Evolutionary conservation across 805 yeast genomes (phyloP).

Genomic region (Pichia thaimueangensis): DNA sequence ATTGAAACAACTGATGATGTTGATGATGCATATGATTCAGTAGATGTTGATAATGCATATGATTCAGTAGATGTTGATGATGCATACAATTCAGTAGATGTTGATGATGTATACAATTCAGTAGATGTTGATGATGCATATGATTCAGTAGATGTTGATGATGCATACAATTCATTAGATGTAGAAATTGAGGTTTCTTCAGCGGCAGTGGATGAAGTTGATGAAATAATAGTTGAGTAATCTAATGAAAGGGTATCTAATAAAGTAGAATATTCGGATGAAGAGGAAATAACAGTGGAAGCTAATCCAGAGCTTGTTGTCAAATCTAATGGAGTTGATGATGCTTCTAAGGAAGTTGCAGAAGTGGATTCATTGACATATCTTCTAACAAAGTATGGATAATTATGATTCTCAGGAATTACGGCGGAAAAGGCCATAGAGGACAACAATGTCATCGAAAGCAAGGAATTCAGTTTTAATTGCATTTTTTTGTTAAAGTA

Average conservation of each 20-base stretch:
- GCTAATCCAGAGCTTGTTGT: neutral
- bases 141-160: too few relatives aligned
- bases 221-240: conserved; percentile 9
- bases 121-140: too few relatives aligned
- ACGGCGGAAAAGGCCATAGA: conserved; percentile 18
- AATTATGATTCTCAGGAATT: conserved; percentile 3
- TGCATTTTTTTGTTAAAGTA: neutral
- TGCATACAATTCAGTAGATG: too few relatives aligned
- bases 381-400: conserved; percentile 20
- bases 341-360: neutral
- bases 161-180: too few relatives aligned
- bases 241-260: too few relatives aligned
- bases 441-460: conserved; percentile 12
- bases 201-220: neutral
- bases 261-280: too few relatives aligned
- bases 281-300: neutral
- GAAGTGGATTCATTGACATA: conserved; percentile 20
- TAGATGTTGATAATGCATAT: too few relatives aligned
- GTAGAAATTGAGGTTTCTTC: neutral
- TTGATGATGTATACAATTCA: too few relatives aligned
- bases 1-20: too few relatives aligned
- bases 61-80: too few relatives aligned
- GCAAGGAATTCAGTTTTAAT: conserved; percentile 16
- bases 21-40: too few relatives aligned
- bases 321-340: neutral